Evolutionary conservation across 129 eudicot genomes (phyloP).

Genomic region (Flaveria linearis): DNA sequence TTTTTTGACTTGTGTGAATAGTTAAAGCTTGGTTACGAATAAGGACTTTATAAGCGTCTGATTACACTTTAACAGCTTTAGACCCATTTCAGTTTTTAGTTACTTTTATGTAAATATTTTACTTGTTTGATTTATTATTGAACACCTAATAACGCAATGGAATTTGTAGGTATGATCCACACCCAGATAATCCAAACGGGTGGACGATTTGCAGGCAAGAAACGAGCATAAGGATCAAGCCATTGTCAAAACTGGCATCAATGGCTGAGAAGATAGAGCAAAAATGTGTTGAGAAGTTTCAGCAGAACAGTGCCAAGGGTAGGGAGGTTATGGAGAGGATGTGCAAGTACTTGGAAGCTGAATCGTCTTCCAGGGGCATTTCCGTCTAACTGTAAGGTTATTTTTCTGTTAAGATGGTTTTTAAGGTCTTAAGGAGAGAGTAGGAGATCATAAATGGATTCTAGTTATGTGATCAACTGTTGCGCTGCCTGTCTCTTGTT

Average conservation of each 20-base stretch:
- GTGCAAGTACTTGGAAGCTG: conserved; percentile 97
- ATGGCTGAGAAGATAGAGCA: conserved; percentile 99
- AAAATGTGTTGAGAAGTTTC: conserved; percentile 88
- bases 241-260: conserved; percentile 77
- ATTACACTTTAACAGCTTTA: neutral
- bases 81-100: neutral
- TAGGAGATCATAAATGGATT: neutral
- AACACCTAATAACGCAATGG: neutral
- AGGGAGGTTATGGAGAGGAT: conserved; percentile 99
- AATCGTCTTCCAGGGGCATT: conserved; percentile 69
- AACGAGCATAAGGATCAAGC: conserved; percentile 92
- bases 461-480: neutral
- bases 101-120: neutral
- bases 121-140: neutral
- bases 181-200: conserved; percentile 72
- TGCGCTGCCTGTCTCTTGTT: neutral
- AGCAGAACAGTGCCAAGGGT: conserved; percentile 90
- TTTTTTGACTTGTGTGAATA: neutral
- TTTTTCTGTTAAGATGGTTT: conserved; percentile 29
- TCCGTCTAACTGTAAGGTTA: conserved; percentile 43
- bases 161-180: conserved; percentile 74
- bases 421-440: conserved; percentile 21
- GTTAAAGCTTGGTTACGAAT: neutral
- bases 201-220: conserved; percentile 97
- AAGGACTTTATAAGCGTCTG: neutral